Evolutionary conservation across 441 rosid genomes (phyloP).

Genomic region (Melastoma candidum): DNA sequence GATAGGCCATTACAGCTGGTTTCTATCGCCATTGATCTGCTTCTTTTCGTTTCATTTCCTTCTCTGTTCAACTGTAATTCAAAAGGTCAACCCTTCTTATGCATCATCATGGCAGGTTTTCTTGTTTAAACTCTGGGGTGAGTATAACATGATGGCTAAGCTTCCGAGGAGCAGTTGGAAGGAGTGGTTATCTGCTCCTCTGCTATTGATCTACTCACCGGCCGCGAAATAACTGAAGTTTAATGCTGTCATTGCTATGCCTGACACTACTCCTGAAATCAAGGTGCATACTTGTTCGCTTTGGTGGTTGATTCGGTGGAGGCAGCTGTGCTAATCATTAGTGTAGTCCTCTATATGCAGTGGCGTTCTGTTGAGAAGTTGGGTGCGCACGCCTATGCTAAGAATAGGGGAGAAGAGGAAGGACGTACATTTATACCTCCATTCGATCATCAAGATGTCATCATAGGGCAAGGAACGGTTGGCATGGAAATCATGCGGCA

Average conservation of each 20-base stretch:
- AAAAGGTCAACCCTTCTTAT: too few relatives aligned
- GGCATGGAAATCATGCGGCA: slow-evolving; percentile 96
- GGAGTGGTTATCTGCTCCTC: slow-evolving; percentile 88
- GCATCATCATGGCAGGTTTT: slow-evolving; percentile 43
- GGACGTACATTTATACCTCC: slow-evolving; percentile 78
- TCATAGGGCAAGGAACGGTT: slow-evolving; percentile 87
- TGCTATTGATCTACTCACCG: too few relatives aligned
- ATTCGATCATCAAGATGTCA: slow-evolving; percentile 92
- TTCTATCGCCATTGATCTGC: too few relatives aligned
- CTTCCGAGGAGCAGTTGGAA: slow-evolving; percentile 56
- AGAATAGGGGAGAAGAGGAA: slow-evolving; percentile 56
- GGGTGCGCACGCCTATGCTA: slow-evolving; percentile 86
- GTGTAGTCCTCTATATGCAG: slow-evolving; percentile 26
- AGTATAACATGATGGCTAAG: slow-evolving; percentile 91
- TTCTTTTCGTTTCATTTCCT: too few relatives aligned
- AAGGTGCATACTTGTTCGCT: slow-evolving; percentile 33
- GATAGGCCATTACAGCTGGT: too few relatives aligned
- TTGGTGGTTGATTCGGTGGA: background rate
- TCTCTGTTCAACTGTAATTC: too few relatives aligned
- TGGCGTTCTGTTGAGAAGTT: slow-evolving; percentile 78
- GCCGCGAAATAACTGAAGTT: slow-evolving; percentile 69
- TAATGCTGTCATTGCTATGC: slow-evolving; percentile 79
- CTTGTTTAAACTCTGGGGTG: slow-evolving; percentile 95
- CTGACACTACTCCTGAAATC: slow-evolving; percentile 84
- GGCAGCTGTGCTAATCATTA: slow-evolving; percentile 1